A percentile compares a stretch with the other conserved stretches of the same genome.
These are phyloP conservation scores for Hortiboletus flavorubellus DNA, from an alignment of 768 basidiomycete species.

Conservation along the genomic window DNA sequence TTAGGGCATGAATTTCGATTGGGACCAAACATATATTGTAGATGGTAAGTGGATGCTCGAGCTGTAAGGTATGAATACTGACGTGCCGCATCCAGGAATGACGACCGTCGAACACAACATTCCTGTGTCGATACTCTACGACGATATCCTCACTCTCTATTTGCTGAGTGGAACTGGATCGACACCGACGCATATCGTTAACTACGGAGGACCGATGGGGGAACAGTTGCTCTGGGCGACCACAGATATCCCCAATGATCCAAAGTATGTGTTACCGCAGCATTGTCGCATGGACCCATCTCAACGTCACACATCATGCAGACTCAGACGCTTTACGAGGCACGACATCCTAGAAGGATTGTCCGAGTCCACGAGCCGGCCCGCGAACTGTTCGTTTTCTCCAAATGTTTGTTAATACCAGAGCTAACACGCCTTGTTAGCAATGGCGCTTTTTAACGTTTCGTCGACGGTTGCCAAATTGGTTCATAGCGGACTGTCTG, in stretches of 20 bases:
- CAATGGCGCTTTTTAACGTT: slow-evolving; percentile 65
- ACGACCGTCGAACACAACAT: slow-evolving; percentile 72
- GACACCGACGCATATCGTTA: slow-evolving; percentile 73
- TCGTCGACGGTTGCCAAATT: slow-evolving; percentile 66
- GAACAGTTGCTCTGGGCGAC: slow-evolving; percentile 69
- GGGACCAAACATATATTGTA: slow-evolving; percentile 77
- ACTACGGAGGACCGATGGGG: slow-evolving; percentile 70
- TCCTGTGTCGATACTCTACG: slow-evolving; percentile 61
- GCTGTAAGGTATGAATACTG: not conserved
- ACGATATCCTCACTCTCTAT: slow-evolving; percentile 62
- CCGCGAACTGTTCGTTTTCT: slow-evolving; percentile 48
- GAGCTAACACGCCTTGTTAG: slow-evolving; percentile 30
- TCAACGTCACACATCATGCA: slow-evolving; percentile 22
- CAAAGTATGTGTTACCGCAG: slow-evolving; percentile 45
- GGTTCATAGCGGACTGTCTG: slow-evolving; percentile 57
- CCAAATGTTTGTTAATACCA: not conserved
- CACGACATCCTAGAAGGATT: slow-evolving; percentile 62
- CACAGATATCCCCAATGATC: slow-evolving; percentile 61
- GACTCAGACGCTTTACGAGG: slow-evolving; percentile 59
- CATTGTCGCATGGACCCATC: not conserved
- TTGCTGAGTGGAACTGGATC: slow-evolving; percentile 66
- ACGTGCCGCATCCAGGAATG: slow-evolving; percentile 48
- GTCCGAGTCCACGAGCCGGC: slow-evolving; percentile 59
- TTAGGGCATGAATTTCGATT: slow-evolving; percentile 73
- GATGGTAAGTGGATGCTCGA: slow-evolving; percentile 48